Evolutionary conservation across 2,329 filamentous ascomycete species (phyloP), one percentile per base, ranked within the genome.

Genomic region (Trichoderma guizhouense): DNA sequence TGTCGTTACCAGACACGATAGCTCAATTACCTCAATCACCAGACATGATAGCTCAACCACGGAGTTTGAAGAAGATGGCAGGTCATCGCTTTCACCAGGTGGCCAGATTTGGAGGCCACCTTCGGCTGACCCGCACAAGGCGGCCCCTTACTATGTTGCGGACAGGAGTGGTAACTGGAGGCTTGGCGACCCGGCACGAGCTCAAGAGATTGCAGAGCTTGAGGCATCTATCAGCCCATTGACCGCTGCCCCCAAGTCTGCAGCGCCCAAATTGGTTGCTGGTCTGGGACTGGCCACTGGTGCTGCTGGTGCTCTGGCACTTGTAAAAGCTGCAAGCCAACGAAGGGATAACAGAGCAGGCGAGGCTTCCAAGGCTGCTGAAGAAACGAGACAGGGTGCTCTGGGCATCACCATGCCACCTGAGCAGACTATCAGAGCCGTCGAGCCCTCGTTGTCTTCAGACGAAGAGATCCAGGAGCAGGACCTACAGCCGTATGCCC

Each of bases 161-260:
- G 86, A 89, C 75, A 84, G 82, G 76, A 81, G 82, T 74, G 85
- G 86, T 1, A 88, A 88, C 75, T 88, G 87, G 87, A 82, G 86
- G 18, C 80, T 87, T 8, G 82, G 82, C 43, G 84, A 83, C 72
- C 74, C 80, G 6, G 79, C 79, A 57, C 78, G 78, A 43, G 75
- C 76, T 21, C 74, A 75, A 43, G 73, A 76, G 63, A 72, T 78
- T 58, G 78, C 76, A 24, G 78, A 79, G 73, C 74, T 78, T 36
- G 73, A 74, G 43, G 72, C 72, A 7, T 74, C 75, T 15, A 74
- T 72, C 14, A 66, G 60, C 11, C 71, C 71, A 34, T 39, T 72
- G 61, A 72, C 71, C 1, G 68, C 71, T 15, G 71, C 57, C 3
- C 71, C 71, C 21, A 66, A 24, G n/a, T 72, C 67, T n/a, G 36